Evolutionary conservation across 164 flowering plant genomes (phyloP).

Genomic region (Tinospora cordifolia): DNA sequence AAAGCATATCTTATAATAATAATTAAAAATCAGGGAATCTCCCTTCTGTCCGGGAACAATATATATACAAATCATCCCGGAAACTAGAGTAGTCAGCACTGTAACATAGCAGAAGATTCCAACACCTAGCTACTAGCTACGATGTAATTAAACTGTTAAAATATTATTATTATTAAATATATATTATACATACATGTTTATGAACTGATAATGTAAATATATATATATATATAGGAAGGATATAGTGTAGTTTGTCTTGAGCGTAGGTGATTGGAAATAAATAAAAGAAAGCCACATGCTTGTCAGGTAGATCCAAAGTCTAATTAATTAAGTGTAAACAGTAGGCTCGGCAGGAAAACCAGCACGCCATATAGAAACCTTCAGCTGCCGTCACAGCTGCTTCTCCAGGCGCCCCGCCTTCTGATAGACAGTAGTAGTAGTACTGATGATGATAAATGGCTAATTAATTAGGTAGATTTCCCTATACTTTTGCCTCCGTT

Average conservation of each 20-base stretch:
- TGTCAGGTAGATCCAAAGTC: background rate
- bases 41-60: background rate
- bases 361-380: background rate
- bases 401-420: too few species aligned
- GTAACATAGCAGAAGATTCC: background rate
- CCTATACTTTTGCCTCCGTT: too few species aligned
- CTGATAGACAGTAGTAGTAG: too few species aligned
- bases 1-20: too few species aligned
- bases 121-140: background rate
- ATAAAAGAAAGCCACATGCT: background rate
- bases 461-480: too few species aligned
- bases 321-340: background rate
- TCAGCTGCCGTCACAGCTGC: background rate
- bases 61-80: background rate
- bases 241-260: background rate
- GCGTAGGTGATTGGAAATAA: background rate
- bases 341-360: background rate
- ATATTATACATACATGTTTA: too few species aligned
- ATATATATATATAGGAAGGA: too few species aligned
- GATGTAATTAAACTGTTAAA: too few species aligned
- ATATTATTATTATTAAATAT: too few species aligned
- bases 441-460: too few species aligned
- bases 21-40: too few species aligned
- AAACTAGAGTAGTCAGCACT: background rate
- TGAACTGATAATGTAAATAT: too few species aligned